A percentile compares a stretch with the other conserved stretches of the same genome.
Evolutionary conservation across 176 grass and related monocot genomes (phyloP).

Genomic region (Tillandsia leiboldiana): DNA sequence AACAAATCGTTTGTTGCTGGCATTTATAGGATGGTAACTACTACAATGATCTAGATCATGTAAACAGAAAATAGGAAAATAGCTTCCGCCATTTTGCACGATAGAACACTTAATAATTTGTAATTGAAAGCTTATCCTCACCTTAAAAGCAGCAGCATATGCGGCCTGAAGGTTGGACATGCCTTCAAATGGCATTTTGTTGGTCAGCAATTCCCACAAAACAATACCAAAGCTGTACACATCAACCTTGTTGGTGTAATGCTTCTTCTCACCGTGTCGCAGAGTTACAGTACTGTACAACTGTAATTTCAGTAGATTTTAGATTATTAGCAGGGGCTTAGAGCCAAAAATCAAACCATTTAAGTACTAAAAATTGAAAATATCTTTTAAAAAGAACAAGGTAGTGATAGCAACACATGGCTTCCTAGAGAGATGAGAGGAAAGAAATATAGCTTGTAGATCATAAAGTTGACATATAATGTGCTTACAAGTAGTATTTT

Average conservation of each 20-base stretch:
- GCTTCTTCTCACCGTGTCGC: constrained; percentile 91
- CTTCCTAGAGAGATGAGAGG: neutral
- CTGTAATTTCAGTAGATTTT: constrained; percentile 26
- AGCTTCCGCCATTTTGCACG: neutral
- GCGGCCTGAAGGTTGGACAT: constrained; percentile 99
- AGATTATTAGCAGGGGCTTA: neutral
- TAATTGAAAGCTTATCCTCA: constrained; percentile 6
- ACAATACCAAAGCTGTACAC: constrained; percentile 99
- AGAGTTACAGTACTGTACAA: constrained; percentile 96
- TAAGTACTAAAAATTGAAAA: neutral
- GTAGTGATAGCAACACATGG: neutral
- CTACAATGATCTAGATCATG: no score
- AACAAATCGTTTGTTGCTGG: no score
- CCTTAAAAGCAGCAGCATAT: constrained; percentile 99
- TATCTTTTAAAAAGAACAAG: neutral
- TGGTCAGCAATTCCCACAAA: constrained; percentile 89
- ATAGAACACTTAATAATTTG: neutral
- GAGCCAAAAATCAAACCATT: neutral
- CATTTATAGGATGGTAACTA: no score
- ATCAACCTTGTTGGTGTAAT: constrained; percentile 99
- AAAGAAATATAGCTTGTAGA: neutral
- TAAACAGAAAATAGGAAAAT: neutral
- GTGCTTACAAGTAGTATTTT: no score
- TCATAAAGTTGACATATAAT: neutral
- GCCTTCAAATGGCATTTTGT: constrained; percentile 98